Percentiles rank a stretch among this genome's conserved stretches.
phyloP scores from a whole-genome alignment of 2,329 filamentous ascomycete genomes.

The Penicillium sp. region DNA sequence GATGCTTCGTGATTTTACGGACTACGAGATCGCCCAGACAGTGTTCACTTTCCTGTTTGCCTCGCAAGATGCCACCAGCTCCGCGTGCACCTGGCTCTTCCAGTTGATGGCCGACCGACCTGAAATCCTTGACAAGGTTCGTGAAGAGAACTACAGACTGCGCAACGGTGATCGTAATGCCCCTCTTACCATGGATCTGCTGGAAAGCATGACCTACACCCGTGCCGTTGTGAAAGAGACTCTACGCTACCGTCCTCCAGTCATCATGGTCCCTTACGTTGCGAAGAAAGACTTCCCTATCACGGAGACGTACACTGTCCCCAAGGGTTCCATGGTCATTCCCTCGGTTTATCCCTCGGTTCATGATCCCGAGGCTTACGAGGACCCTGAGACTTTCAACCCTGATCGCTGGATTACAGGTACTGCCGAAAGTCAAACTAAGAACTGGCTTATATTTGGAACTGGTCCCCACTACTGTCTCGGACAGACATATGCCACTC shows the following conservation, averaged over 20 bases:
- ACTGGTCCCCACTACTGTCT: slow-evolving; percentile 95
- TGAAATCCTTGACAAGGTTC: slow-evolving; percentile 84
- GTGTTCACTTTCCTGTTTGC: slow-evolving; percentile 96
- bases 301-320: slow-evolving; percentile 80
- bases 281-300: slow-evolving; percentile 95
- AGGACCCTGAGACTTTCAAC: slow-evolving; percentile 81
- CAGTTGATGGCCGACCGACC: slow-evolving; percentile 90
- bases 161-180: slow-evolving; percentile 71
- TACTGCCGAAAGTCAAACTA: slow-evolving; percentile 82
- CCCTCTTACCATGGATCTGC: slow-evolving; percentile 72
- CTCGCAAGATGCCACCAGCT: slow-evolving; percentile 94
- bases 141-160: slow-evolving; percentile 79
- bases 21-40: slow-evolving; percentile 89
- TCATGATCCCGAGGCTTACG: slow-evolving; percentile 88
- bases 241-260: slow-evolving; percentile 88
- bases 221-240: slow-evolving; percentile 88
- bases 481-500: slow-evolving; percentile 84
- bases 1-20: slow-evolving; percentile 78
- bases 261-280: slow-evolving; percentile 94
- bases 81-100: slow-evolving; percentile 90
- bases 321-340: slow-evolving; percentile 92
- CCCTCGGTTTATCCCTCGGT: slow-evolving; percentile 87
- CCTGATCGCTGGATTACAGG: slow-evolving; percentile 89
- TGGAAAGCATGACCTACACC: slow-evolving; percentile 86
- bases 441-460: slow-evolving; percentile 97